Base-by-base conservation (phyloP, 148 eudicot genomes). In the Hydrangea macrophylla region DNA sequence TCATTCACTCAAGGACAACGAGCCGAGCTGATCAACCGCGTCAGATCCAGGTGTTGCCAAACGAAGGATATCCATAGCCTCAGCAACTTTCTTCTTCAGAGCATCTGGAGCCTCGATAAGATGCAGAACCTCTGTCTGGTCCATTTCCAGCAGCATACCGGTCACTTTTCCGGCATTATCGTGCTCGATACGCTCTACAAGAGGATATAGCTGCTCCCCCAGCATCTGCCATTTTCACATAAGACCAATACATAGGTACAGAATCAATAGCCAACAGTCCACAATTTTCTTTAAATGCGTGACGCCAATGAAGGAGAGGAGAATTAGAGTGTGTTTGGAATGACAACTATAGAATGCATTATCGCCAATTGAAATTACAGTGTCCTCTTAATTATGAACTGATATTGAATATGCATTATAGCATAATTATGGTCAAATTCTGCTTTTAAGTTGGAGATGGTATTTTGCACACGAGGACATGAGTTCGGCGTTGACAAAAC, bases 61-160 rank as follows among this genome's bases (percentile, higher is more conserved):
- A 40, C 70, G 72, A 42, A 81, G 78, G 17, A 78, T 83, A 5
- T 79, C 82, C 70, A 79, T 48, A 6, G 88, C 88, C 79, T 84
- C 88, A 0, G 70, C 67, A 22, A 84, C 85, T 55, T 81, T 84
- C 69, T 75, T 67, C 76, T 77, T 84, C 62, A 81, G 70, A 24
- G 83, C 79, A 42, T 84, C 85, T 3, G 88, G 85, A 8, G 85
- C 68, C 64, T 84, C 85, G 3, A 84, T 79, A 24, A 84, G 73
- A 70, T 81, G 88, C 12, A 84, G 79, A 17, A 84, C 81, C 76
- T 84, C 85, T 0, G 85, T 72, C 24, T 79, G 85, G 50, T 84
- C 88, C 88, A 84, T 84, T 74, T 81, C 85, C 32, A 84, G 67
- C 20, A 84, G 35, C 85, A 81, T 81, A 1, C 85, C 85, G 0